Conservation (phyloP, 1,139 yeast genomes). For the Pichia sp. region DNA sequence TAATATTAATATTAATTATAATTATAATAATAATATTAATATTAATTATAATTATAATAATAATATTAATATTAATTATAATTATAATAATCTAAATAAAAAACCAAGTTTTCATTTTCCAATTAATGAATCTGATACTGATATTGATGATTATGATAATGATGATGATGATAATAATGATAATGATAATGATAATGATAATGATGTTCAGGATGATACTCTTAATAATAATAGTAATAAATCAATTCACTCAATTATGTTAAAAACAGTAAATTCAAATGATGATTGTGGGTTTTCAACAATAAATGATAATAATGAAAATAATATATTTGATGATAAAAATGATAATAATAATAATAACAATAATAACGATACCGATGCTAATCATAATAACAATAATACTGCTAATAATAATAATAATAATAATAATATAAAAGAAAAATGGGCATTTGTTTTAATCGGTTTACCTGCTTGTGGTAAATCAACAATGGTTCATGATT, state of each 20-base stretch:
- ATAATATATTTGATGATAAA: no score
- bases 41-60: neutral
- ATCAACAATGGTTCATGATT: slow-evolving; percentile 53
- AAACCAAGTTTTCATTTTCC: slow-evolving; percentile 4
- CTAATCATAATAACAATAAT: neutral
- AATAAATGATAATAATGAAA: no score
- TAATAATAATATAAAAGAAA: slow-evolving; percentile 14
- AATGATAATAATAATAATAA: no score
- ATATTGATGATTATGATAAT: slow-evolving; percentile 1
- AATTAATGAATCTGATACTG: slow-evolving; percentile 6
- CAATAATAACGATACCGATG: neutral
- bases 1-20: neutral
- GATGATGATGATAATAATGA: neutral
- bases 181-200: neutral
- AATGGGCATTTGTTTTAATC: slow-evolving; percentile 47
- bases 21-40: neutral
- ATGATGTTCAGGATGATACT: neutral
- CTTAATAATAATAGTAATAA: neutral
- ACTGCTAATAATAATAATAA: neutral
- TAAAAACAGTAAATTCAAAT: neutral
- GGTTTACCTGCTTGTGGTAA: slow-evolving; percentile 74
- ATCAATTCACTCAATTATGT: neutral
- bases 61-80: neutral
- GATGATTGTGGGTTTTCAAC: slow-evolving; percentile 2
- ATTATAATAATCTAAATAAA: neutral